Evolutionary conservation across 2,329 filamentous ascomycete species (phyloP).

Genomic region (Aureobasidium sp.): DNA sequence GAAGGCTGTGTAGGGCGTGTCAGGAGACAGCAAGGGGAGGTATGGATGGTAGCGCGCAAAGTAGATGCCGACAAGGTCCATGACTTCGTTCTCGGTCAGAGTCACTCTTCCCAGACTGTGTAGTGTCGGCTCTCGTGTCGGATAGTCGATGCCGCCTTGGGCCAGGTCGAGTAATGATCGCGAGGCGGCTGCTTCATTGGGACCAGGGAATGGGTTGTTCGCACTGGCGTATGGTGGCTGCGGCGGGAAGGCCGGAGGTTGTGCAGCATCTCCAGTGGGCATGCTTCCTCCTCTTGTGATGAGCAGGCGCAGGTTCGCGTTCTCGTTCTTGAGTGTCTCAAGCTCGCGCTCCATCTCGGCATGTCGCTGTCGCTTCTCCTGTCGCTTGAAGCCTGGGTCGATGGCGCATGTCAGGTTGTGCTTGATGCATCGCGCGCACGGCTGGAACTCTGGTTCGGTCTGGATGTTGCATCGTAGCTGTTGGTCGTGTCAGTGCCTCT

Average conservation of each 20-base stretch:
- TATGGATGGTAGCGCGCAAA: slow-evolving; percentile 72
- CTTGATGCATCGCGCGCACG: slow-evolving; percentile 70
- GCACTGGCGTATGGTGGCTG: slow-evolving; percentile 6
- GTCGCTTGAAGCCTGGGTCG: slow-evolving; percentile 78
- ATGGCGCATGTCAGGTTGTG: slow-evolving; percentile 79
- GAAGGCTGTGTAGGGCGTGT: slow-evolving; percentile 49
- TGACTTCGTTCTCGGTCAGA: slow-evolving; percentile 37
- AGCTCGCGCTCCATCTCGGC: slow-evolving; percentile 84
- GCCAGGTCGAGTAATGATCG: slow-evolving; percentile 32
- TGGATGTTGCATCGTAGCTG: slow-evolving; percentile 78
- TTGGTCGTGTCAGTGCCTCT: slow-evolving; percentile 19
- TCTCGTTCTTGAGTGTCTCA: slow-evolving; percentile 43
- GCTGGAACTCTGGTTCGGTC: slow-evolving; percentile 65
- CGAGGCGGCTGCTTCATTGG: slow-evolving; percentile 33
- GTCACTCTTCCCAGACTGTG: slow-evolving; percentile 50
- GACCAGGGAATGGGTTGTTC: slow-evolving; percentile 26
- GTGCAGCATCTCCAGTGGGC: neutral
- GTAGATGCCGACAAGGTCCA: slow-evolving; percentile 63
- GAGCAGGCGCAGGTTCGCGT: slow-evolving; percentile 13
- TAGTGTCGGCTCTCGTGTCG: slow-evolving; percentile 50
- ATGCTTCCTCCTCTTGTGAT: slow-evolving; percentile 16
- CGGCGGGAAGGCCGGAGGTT: neutral
- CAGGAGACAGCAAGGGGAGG: slow-evolving; percentile 69
- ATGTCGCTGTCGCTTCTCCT: slow-evolving; percentile 75
- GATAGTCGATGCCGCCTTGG: slow-evolving; percentile 35